Conservation (phyloP, 2,329 filamentous ascomycete species). For the Plectosphaerella plurivora region DNA sequence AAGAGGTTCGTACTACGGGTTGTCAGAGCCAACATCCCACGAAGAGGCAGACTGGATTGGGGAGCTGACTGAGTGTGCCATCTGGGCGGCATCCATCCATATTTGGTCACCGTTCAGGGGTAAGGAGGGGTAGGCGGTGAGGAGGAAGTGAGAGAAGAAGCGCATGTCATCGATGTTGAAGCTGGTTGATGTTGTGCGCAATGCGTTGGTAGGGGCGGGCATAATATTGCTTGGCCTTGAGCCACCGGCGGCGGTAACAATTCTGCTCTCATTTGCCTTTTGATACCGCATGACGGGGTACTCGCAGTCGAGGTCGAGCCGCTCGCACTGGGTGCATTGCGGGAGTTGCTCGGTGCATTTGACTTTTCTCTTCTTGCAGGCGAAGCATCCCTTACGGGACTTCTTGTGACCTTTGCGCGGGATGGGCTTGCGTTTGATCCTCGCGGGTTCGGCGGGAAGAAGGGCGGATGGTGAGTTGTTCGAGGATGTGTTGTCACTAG, state of each 20-base stretch:
- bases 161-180: conserved; percentile 41
- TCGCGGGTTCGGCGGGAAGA: neutral
- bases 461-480: no score
- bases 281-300: conserved; percentile 16
- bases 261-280: neutral
- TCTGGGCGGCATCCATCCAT: conserved; percentile 30
- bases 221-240: conserved; percentile 6
- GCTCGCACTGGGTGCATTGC: conserved; percentile 27
- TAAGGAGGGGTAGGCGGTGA: conserved; percentile 35
- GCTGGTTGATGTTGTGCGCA: neutral
- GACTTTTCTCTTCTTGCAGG: conserved; percentile 34
- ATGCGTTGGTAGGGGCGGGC: conserved; percentile 7
- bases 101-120: conserved; percentile 28
- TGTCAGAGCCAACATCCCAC: neutral
- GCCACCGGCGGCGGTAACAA: neutral
- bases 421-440: conserved; percentile 14
- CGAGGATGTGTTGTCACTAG: no score
- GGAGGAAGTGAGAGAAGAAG: conserved; percentile 49
- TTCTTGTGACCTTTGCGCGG: conserved; percentile 29
- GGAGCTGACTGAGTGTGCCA: conserved; percentile 28
- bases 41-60: neutral
- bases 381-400: conserved; percentile 25
- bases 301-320: conserved; percentile 29
- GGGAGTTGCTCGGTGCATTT: conserved; percentile 35
- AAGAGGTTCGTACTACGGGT: conserved; percentile 32